phyloP scores from a whole-genome alignment of 305 asterid species.

The Euphrasia arctica region DNA sequence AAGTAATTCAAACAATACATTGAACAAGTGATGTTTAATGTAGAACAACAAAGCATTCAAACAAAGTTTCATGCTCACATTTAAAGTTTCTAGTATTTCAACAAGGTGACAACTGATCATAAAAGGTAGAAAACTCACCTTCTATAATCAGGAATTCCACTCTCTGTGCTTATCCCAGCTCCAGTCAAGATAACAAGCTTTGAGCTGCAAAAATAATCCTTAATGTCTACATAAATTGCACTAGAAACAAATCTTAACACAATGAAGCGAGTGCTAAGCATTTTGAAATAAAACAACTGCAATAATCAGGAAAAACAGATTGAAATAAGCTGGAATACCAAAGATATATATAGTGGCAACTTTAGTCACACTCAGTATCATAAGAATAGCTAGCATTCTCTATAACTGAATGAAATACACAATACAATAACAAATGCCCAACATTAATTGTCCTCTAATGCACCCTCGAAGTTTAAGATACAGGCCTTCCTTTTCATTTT shows the following conservation, averaged over 20 bases:
- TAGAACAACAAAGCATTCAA: background rate
- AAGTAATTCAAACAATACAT: background rate
- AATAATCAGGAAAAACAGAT: background rate
- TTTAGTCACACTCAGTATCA: constrained; percentile 10
- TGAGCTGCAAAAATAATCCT: constrained; percentile 48
- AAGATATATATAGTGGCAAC: background rate
- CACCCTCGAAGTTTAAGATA: too few species aligned
- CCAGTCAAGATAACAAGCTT: constrained; percentile 88
- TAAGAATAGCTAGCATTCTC: constrained; percentile 14
- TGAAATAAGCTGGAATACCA: background rate
- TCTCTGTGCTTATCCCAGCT: constrained; percentile 98
- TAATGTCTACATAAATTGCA: constrained; percentile 21
- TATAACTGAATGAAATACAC: constrained; percentile 16
- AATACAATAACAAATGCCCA: background rate
- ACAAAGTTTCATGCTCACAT: background rate
- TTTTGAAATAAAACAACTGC: background rate
- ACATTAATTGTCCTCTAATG: too few species aligned
- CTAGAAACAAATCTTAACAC: constrained; percentile 7
- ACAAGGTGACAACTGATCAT: background rate
- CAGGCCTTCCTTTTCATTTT: background rate
- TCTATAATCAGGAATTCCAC: constrained; percentile 98
- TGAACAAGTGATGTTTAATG: background rate
- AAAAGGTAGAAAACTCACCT: constrained; percentile 44
- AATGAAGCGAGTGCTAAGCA: constrained; percentile 11
- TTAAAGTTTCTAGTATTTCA: constrained; percentile 3